Base-by-base conservation (phyloP, 192 early-diverging fungal species). In the Mortierella hygrophila region DNA sequence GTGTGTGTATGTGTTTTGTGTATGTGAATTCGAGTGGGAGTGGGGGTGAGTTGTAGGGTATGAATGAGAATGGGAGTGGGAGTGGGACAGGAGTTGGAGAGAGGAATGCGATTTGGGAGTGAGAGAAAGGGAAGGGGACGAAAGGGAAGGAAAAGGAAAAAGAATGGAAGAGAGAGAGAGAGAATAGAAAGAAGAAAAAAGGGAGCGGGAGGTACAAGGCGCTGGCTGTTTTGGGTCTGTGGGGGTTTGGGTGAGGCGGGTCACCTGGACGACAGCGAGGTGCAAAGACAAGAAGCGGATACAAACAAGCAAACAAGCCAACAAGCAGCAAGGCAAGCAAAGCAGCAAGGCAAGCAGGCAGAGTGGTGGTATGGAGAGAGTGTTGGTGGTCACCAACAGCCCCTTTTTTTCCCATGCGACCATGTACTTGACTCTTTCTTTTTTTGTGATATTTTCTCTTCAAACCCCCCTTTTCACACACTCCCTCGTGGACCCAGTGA, bases 351-450 rank as follows among this genome's bases (percentile, higher is more conserved):
- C 10, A 32, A 29, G 13, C 11, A 60, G 9, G n/a, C 60, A 63
- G 35, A 63, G 11, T 3, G 21, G 55, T 23, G 21, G 55, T 23
- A 60, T 9, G n/a, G 55, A 18, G 21, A 54, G 23, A 57, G 44
- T 46, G 44, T 13, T 46, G 44, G 44, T 44, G 60, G 60, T 65
- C 26, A 65, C 60, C 60, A 21, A 5, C 29, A 3, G 10, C 60
- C 60, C 60, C 26, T 65, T 65, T 52, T 20, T 65, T 65, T 32
- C 60, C 60, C 60, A 65, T 65, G 60, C 60, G 60, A 65, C 57
- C 60, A 65, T 65, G 8, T 29, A 29, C 10, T 29, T 65, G 60
- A 46, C 44, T 15, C 44, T 46, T 3, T 46, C 35, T 35, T 1
- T 35, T 35, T 8, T 44, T 44, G 42, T 44, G 42, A 44, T 63